A percentile compares a stretch with the other conserved stretches of the same genome.
Conservation (phyloP, 495 filamentous ascomycete species). For the Bacidia gigantensis region DNA sequence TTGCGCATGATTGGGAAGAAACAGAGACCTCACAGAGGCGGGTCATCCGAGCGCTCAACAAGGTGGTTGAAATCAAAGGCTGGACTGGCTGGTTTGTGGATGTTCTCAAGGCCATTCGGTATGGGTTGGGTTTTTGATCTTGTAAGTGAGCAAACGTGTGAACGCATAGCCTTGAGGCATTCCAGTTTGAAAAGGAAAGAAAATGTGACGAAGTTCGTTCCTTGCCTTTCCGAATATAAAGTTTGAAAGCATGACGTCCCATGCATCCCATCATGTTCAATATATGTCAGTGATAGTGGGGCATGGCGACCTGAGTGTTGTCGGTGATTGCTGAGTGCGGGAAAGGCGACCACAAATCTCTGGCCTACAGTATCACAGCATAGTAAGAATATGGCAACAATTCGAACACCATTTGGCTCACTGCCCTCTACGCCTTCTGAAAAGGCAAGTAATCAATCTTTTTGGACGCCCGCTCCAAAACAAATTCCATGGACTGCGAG, state of each 20-base stretch:
- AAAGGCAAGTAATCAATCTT: neutral
- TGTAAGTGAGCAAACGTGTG: no score
- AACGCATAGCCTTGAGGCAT: no score
- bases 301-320: no score
- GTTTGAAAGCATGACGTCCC: no score
- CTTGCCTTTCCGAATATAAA: no score
- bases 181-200: no score
- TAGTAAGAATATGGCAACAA: neutral
- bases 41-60: slow-evolving; percentile 35
- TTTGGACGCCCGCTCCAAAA: neutral
- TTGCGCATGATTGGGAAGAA: slow-evolving; percentile 43
- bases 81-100: slow-evolving; percentile 37
- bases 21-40: slow-evolving; percentile 36
- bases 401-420: slow-evolving; percentile 1
- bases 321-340: no score
- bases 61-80: slow-evolving; percentile 29
- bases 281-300: no score
- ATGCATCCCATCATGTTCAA: no score
- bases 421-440: slow-evolving; percentile 4
- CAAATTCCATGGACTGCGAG: neutral
- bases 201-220: no score
- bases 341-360: neutral
- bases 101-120: slow-evolving; percentile 20
- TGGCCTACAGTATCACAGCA: neutral
- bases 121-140: neutral